Conservation (phyloP, 441 rosid species). For the Euphorbia corollata region DNA sequence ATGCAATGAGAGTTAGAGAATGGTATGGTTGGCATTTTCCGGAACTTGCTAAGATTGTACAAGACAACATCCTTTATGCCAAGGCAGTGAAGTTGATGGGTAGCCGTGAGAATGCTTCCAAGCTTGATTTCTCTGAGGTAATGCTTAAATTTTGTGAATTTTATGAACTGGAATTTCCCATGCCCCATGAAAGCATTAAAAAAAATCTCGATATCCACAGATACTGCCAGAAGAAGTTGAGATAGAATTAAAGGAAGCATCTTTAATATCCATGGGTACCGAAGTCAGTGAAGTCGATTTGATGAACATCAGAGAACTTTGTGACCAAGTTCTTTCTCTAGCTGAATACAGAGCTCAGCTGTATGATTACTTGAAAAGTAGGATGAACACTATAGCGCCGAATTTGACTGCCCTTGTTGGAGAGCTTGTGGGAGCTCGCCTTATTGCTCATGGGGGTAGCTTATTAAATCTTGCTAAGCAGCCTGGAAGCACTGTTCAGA, state of each 20-base stretch:
- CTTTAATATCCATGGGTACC: slow-evolving; percentile 90
- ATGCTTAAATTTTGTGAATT: slow-evolving; percentile 3
- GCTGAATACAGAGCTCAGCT: slow-evolving; percentile 89
- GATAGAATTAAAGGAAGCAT: slow-evolving; percentile 69
- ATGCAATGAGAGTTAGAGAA: slow-evolving; percentile 87
- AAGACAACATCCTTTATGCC: slow-evolving; percentile 79
- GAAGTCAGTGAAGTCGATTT: slow-evolving; percentile 81
- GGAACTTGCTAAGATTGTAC: slow-evolving; percentile 81
- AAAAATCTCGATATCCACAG: slow-evolving; percentile 24
- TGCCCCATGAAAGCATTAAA: not conserved
- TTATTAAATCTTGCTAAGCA: slow-evolving; percentile 86
- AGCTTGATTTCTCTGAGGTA: slow-evolving; percentile 89
- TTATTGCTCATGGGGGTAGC: slow-evolving; percentile 89
- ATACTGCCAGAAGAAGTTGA: slow-evolving; percentile 67
- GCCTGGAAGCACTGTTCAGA: slow-evolving; percentile 91
- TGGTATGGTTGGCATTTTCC: slow-evolving; percentile 99
- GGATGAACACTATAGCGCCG: slow-evolving; percentile 90
- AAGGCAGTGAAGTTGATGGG: slow-evolving; percentile 83
- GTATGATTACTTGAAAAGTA: slow-evolving; percentile 73
- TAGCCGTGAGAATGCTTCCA: slow-evolving; percentile 64
- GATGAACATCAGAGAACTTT: slow-evolving; percentile 63
- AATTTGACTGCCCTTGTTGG: slow-evolving; percentile 92
- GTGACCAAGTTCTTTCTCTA: slow-evolving; percentile 80
- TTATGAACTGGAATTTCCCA: not conserved
- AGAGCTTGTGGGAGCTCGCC: slow-evolving; percentile 93